A percentile compares a stretch with the other conserved stretches of the same genome.
phyloP scores from a whole-genome alignment of 177 flowering plant genomes.

The Tripterygium wilfordii region DNA sequence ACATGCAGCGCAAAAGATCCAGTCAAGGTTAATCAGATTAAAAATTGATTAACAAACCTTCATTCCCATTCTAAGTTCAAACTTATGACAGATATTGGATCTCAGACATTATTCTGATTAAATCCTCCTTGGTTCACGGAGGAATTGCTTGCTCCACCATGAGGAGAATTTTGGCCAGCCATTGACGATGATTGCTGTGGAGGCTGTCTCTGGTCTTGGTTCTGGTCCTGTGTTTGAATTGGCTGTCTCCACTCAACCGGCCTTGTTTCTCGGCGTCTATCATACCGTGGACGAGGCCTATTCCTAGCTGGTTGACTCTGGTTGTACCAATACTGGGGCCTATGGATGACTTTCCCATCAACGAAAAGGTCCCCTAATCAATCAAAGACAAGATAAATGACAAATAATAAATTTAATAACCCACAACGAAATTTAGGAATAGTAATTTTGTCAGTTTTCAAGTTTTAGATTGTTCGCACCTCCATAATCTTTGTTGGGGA shows the following conservation, averaged over 20 bases:
- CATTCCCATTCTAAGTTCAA: neutral
- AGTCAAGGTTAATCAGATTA: constrained; percentile 1
- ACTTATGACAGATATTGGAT: neutral
- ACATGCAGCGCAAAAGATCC: constrained; percentile 2
- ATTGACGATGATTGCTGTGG: constrained; percentile 18
- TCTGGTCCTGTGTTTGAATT: constrained; percentile 20
- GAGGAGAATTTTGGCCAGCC: constrained; percentile 11
- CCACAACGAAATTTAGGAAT: neutral
- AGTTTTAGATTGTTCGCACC: constrained; percentile 31
- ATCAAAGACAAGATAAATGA: neutral
- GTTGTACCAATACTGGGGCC: constrained; percentile 69
- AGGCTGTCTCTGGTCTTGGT: constrained; percentile 18
- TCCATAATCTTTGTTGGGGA: constrained; percentile 96
- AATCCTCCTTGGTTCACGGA: constrained; percentile 4
- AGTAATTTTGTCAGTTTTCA: neutral
- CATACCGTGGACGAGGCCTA: constrained; percentile 75
- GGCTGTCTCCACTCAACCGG: constrained; percentile 55
- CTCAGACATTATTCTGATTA: neutral
- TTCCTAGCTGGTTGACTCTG: constrained; percentile 42
- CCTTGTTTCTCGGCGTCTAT: constrained; percentile 72
- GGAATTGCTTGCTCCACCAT: constrained; percentile 13
- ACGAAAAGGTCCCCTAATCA: constrained; percentile 68
- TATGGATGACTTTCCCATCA: constrained; percentile 86
- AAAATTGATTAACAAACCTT: neutral
- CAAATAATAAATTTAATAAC: neutral